A percentile compares a stretch with the other conserved stretches of the same genome.
phyloP scores from a whole-genome alignment of 2,329 filamentous ascomycete genomes.

The Cladosporium cucumerinum region DNA sequence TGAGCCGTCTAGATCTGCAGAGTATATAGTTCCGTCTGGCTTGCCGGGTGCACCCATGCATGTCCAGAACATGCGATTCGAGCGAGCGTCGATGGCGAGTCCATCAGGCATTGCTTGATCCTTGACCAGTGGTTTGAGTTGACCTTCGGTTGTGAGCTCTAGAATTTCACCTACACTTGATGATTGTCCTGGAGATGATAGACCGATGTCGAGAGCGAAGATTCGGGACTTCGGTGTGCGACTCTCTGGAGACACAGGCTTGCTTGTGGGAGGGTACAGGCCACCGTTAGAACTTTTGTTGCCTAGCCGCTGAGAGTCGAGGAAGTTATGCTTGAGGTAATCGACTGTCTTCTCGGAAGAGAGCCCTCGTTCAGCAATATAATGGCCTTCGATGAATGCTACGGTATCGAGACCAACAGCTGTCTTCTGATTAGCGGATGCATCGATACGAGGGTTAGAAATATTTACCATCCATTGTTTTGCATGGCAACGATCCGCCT shows the following conservation, averaged over 20 bases:
- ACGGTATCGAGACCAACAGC: constrained; percentile 53
- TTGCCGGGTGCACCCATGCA: constrained; percentile 3
- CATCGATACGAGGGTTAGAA: neutral
- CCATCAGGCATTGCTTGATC: constrained; percentile 9
- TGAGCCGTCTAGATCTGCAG: constrained; percentile 47
- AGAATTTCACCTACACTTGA: neutral
- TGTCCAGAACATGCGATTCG: constrained; percentile 6
- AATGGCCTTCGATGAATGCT: constrained; percentile 52
- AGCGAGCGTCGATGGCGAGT: neutral
- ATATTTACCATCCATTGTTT: constrained; percentile 1
- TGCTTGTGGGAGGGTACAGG: constrained; percentile 11
- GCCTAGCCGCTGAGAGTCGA: constrained; percentile 45
- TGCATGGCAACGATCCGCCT: constrained; percentile 2
- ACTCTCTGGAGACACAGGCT: no score
- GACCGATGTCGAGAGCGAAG: constrained; percentile 2
- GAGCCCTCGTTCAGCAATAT: constrained; percentile 49
- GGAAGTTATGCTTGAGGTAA: constrained; percentile 46
- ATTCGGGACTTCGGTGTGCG: neutral
- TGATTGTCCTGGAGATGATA: neutral
- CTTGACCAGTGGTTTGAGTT: neutral
- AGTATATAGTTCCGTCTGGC: constrained; percentile 22
- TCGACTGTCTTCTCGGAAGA: constrained; percentile 38
- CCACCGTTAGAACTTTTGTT: constrained; percentile 25
- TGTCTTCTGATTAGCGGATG: neutral
- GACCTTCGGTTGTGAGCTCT: neutral